Percentiles rank a stretch among this genome's conserved stretches.
Evolutionary conservation across 108 stramenopile genomes (phyloP).

Genomic region (Skeletonema potamos): DNA sequence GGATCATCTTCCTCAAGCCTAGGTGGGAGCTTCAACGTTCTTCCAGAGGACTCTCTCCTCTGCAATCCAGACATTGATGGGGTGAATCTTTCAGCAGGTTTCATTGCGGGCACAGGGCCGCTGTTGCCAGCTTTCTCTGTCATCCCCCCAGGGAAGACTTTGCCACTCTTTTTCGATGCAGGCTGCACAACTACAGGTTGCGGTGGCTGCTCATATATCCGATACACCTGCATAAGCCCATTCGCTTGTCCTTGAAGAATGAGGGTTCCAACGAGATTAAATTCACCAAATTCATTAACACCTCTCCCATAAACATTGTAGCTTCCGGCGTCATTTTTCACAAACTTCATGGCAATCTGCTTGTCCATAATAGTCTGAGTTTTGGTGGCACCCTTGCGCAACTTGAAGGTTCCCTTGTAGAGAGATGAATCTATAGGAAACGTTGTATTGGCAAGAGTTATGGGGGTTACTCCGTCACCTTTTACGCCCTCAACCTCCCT

Average conservation of each 20-base stretch:
- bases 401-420: constrained; percentile 81
- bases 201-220: constrained; percentile 60
- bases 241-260: constrained; percentile 63
- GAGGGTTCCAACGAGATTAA: constrained; percentile 65
- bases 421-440: constrained; percentile 79
- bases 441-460: constrained; percentile 17
- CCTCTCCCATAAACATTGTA: constrained; percentile 85
- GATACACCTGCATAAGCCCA: constrained; percentile 80
- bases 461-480: constrained; percentile 21
- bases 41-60: constrained; percentile 72
- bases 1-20: constrained; percentile 86
- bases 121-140: constrained; percentile 40
- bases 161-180: constrained; percentile 21
- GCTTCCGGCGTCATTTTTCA: constrained; percentile 68
- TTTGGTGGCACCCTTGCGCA: constrained; percentile 60
- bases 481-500: constrained; percentile 8
- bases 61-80: constrained; percentile 42
- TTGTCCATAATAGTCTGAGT: constrained; percentile 62
- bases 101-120: constrained; percentile 34
- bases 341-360: constrained; percentile 78
- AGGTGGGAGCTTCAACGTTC: constrained; percentile 61
- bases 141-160: constrained; percentile 38
- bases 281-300: constrained; percentile 71
- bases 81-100: constrained; percentile 28
- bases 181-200: constrained; percentile 10